Evolutionary conservation across 306 rosid species (phyloP).

Genomic region (Cicer yamashitae): DNA sequence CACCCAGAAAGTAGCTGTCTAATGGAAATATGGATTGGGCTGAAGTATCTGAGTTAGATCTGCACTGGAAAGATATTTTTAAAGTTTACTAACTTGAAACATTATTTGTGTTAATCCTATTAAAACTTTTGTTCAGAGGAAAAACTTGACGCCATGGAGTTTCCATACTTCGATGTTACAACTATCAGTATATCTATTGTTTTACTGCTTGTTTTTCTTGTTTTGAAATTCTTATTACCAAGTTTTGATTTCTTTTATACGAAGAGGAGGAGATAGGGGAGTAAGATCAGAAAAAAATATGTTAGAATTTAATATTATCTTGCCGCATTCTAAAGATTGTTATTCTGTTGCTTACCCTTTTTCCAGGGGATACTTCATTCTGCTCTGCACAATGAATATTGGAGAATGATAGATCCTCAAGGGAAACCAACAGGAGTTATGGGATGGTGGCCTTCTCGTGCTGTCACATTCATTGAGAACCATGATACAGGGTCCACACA

Average conservation of each 20-base stretch:
- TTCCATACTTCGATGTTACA: background rate
- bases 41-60: background rate
- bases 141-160: background rate
- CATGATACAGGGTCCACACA: constrained; percentile 92
- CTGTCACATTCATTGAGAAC: constrained; percentile 85
- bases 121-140: background rate
- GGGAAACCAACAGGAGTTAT: constrained; percentile 85
- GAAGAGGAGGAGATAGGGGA: background rate
- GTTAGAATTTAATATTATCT: constrained; percentile 7
- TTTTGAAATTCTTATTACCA: constrained; percentile 17
- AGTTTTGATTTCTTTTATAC: constrained; percentile 21
- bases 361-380: constrained; percentile 78
- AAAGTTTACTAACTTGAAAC: no score
- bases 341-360: constrained; percentile 30
- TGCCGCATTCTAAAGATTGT: constrained; percentile 12
- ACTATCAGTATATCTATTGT: background rate
- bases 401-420: constrained; percentile 81
- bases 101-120: background rate
- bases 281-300: background rate
- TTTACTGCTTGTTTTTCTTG: constrained; percentile 20
- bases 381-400: constrained; percentile 73
- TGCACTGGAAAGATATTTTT: background rate
- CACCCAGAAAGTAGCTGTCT: background rate
- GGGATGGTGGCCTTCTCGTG: constrained; percentile 96
- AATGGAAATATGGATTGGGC: background rate